Percentiles rank a stretch among this genome's conserved stretches.
Evolutionary conservation across 2,329 filamentous ascomycete species (phyloP).

Genomic region (Raffaelea ambrosiae): DNA sequence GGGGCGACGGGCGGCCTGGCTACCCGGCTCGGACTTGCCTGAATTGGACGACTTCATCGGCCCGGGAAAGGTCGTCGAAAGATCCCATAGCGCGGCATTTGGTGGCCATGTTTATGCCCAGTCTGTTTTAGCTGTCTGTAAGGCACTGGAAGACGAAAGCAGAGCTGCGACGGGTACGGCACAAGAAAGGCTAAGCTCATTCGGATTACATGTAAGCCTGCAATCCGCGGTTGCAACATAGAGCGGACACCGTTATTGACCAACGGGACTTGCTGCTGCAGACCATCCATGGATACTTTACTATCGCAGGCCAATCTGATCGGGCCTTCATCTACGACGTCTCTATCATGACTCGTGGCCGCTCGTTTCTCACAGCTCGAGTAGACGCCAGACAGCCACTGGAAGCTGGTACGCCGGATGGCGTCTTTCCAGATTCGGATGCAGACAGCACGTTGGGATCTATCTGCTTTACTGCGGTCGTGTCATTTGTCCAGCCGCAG

Average conservation of each 20-base stretch:
- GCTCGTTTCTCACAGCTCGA: slow-evolving; percentile 39
- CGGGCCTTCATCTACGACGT: slow-evolving; percentile 47
- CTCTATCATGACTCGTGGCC: slow-evolving; percentile 32
- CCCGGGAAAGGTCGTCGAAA: slow-evolving; percentile 5
- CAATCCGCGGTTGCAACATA: too few relatives aligned
- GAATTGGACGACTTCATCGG: slow-evolving; percentile 2
- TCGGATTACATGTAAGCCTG: slow-evolving; percentile 29
- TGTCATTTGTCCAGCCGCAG: slow-evolving; percentile 40
- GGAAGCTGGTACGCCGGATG: slow-evolving; percentile 22
- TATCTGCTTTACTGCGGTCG: slow-evolving; percentile 41
- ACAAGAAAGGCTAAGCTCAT: slow-evolving; percentile 3
- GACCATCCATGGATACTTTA: slow-evolving; percentile 50
- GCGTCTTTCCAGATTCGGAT: slow-evolving; percentile 28
- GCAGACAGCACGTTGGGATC: slow-evolving; percentile 27
- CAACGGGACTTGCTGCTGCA: slow-evolving; percentile 19
- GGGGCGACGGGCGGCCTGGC: slow-evolving; percentile 23
- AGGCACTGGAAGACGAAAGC: slow-evolving; percentile 19
- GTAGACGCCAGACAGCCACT: slow-evolving; percentile 40
- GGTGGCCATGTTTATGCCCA: slow-evolving; percentile 38
- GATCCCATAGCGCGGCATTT: slow-evolving; percentile 20
- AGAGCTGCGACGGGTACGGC: not conserved
- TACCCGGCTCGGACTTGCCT: slow-evolving; percentile 21
- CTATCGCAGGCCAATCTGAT: slow-evolving; percentile 34
- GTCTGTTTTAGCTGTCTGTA: slow-evolving; percentile 27
- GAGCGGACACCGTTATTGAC: too few relatives aligned